Base-by-base conservation (phyloP, 257 asterid species). In the Voacanga thouarsii region DNA sequence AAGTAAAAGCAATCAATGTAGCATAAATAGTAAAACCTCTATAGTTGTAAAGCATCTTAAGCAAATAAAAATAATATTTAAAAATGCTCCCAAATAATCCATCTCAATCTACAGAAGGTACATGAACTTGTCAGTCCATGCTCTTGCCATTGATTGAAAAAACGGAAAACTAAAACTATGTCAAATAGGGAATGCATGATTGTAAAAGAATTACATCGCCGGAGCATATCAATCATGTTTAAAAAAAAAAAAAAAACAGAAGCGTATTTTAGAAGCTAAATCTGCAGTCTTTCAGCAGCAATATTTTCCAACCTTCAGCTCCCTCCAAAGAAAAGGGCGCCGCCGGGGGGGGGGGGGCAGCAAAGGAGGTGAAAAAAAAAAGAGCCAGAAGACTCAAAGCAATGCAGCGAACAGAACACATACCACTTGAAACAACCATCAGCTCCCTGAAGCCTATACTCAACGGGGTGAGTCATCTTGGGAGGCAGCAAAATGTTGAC, bases 381-480 rank as follows among this genome's bases (percentile, higher is more conserved):
- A 41, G 24, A 41, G 12, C 53, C 7, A 4, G 50, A 57, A 57
- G 30, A 23, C n/a, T 23, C 30, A 59, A 66, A 59, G 19, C 51
- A 21, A 75, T 26, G 71, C 26, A 59, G 59, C 7, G 59, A 6
- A 8, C 1, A 51, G 12, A 76, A 4, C 12, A 60, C 75, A 60
- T 57, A 94, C 98, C 98, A 94, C 80, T 89, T 86, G 92, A 94
- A 94, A 84, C 98, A 94, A 55, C 98, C 98, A 82, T 91, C 98
- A 81, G 93, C 89, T n/a, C 97, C 98, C 83, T 87, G 98, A 77
- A 94, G 95, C 26, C 98, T 79, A 76, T 92, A 94, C 77, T 94
- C 98, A 49, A 94, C 93, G 4, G 98, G 96, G 67, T 88, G 89
- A 56, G 98, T 92, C 98, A 94, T 92, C 79, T 85, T 92, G 79